Evolutionary conservation across 73 alveolate genomes (phyloP).

Genomic region (Paramecium tetraurelia): DNA sequence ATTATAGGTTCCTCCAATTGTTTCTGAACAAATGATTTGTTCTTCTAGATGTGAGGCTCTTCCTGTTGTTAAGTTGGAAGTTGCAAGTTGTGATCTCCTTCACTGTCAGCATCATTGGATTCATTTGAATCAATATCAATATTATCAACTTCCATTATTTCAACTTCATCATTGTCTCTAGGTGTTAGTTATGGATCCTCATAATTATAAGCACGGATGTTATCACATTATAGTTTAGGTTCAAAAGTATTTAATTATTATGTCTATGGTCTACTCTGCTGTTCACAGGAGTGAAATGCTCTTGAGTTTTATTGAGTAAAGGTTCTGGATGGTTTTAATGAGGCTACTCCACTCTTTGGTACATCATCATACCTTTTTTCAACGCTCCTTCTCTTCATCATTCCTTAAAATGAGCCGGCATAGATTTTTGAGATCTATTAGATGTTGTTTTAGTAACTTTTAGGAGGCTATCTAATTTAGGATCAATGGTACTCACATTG

Average conservation of each 20-base stretch:
- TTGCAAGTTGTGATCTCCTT: background rate
- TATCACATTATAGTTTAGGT: background rate
- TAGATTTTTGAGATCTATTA: conserved; percentile 28
- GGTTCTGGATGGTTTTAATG: background rate
- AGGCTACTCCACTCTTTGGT: background rate
- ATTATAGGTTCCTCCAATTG: background rate
- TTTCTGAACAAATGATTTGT: conserved; percentile 4
- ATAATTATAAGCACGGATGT: background rate
- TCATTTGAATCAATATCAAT: background rate
- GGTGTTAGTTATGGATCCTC: background rate
- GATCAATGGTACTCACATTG: background rate
- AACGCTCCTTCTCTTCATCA: background rate
- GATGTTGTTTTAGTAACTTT: background rate
- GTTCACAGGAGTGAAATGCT: background rate
- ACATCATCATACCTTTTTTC: background rate
- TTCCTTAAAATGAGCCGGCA: background rate
- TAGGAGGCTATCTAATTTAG: background rate
- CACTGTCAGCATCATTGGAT: conserved; percentile 40
- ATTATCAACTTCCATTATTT: background rate
- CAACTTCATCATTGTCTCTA: background rate
- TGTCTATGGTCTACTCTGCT: background rate
- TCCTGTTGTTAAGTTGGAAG: background rate
- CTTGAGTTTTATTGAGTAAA: conserved; percentile 1
- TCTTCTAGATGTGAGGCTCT: background rate
- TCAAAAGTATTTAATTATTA: background rate